Percentiles rank a stretch among this genome's conserved stretches.
Evolutionary conservation across 2,329 filamentous ascomycete genomes (phyloP).

Genomic region (Grosmannia huntii): DNA sequence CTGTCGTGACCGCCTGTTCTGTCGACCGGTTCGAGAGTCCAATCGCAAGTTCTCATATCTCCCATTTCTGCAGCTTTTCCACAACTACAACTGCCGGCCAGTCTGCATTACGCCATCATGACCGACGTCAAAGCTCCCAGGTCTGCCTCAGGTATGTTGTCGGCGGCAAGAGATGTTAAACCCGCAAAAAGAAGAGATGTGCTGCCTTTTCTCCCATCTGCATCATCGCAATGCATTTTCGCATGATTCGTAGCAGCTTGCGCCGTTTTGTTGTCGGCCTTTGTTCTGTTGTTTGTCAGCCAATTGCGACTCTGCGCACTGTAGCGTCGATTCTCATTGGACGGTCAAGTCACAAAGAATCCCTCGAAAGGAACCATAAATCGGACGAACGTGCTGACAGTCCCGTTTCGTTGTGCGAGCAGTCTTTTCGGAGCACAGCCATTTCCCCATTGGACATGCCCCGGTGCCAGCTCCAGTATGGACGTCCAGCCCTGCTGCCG

Average conservation of each 20-base stretch:
- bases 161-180: not conserved
- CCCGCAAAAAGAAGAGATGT: not conserved
- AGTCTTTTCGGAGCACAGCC: not conserved
- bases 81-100: not conserved
- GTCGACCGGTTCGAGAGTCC: not conserved
- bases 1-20: not conserved
- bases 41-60: not conserved
- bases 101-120: conserved; percentile 1
- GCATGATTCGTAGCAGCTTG: not conserved
- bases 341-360: not conserved
- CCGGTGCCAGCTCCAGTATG: not conserved
- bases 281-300: not conserved
- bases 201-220: not conserved
- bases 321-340: not conserved
- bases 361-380: not conserved
- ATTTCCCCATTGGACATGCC: not conserved
- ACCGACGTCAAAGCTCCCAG: not conserved
- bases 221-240: not conserved
- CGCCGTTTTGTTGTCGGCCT: not conserved
- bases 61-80: not conserved
- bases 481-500: not conserved
- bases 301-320: not conserved
- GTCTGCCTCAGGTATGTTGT: not conserved
- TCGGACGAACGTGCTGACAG: not conserved
- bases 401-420: not conserved